Evolutionary conservation across 139 green algal species (phyloP), one percentile per base, ranked within the genome.

Genomic region (Chlamydomonas sphaeroides): DNA sequence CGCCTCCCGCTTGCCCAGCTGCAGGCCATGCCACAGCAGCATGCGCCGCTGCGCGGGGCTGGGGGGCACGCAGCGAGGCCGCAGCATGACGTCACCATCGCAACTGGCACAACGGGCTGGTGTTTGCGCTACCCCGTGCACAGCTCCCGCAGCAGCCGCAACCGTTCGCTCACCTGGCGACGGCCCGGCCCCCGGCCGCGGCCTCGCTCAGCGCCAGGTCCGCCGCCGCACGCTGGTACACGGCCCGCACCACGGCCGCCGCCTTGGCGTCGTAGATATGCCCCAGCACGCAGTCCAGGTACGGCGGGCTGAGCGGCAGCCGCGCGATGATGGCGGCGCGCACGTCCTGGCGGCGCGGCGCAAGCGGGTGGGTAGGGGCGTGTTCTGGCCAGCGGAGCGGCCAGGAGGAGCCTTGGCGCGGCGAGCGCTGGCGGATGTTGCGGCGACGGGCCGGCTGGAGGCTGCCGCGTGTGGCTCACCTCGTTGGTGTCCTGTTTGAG

Each of bases 21-120:
- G 65, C 26, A 84, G 65, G 5, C 77, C 77, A 30, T 67, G n/a
- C 48, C 65, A 84, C 26, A 84, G 77, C 10, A 84, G 65, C 48
- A 25, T 56, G 10, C 3, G 26, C 21, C 61, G 61, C 41, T 73
- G 42, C 21, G 59, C 20, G 28, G 30, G 75, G 42, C 75, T 82
- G 5, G 56, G 1, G 6, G 18, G 56, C 3, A 32, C 21, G 6
- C 5, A 61, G 51, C 51, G 14, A 17, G 51, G 56, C 25, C 20
- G 56, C 56, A 61, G 18, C 18, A 30, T 17, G 6, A 28, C 14
- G 18, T 17, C 45, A 51, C 51, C 51, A 61, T 4, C 18, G 14
- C 51, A 6, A 10, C 51, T 6, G 14, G 51, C 51, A 61, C 20
- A 17, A 61, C 14, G 15, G 51, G 51, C 51, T 26, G 18, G 4